Conservation (phyloP, 352 stramenopile genomes). For the Pythium phragmitis region DNA sequence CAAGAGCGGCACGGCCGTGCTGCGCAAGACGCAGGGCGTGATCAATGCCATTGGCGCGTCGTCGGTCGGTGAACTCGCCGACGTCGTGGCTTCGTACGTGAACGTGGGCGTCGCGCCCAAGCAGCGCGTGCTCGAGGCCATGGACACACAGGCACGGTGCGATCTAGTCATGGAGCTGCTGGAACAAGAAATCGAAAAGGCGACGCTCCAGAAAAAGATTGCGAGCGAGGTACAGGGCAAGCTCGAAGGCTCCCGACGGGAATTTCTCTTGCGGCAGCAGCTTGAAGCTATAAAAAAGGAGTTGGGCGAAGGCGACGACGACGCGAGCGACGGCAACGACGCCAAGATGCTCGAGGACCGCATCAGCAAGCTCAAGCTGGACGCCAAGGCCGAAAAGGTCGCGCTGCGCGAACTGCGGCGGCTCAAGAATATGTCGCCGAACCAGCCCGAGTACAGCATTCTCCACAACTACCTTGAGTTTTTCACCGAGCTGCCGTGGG, state of each 20-base stretch:
- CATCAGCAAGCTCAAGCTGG: constrained; percentile 46
- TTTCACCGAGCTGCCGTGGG: constrained; percentile 75
- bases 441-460: constrained; percentile 75
- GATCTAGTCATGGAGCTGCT: constrained; percentile 50
- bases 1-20: constrained; percentile 49
- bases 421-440: constrained; percentile 75
- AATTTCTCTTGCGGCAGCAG: constrained; percentile 98
- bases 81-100: constrained; percentile 71
- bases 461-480: constrained; percentile 85
- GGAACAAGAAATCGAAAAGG: constrained; percentile 60
- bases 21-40: constrained; percentile 55
- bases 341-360: constrained; percentile 63
- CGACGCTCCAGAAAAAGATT: constrained; percentile 64
- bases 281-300: constrained; percentile 99
- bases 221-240: constrained; percentile 72
- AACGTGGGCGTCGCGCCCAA: constrained; percentile 54
- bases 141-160: constrained; percentile 43
- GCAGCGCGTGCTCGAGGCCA: constrained; percentile 54
- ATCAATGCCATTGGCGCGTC: constrained; percentile 65
- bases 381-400: constrained; percentile 57
- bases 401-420: constrained; percentile 58
- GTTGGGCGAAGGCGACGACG: constrained; percentile 76
- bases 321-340: constrained; percentile 40
- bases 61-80: constrained; percentile 58
- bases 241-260: constrained; percentile 60